Evolutionary conservation across 192 early-diverging fungal genomes (phyloP), one percentile per base, ranked within the genome.

Genomic region (Allomyces macrogynus): DNA sequence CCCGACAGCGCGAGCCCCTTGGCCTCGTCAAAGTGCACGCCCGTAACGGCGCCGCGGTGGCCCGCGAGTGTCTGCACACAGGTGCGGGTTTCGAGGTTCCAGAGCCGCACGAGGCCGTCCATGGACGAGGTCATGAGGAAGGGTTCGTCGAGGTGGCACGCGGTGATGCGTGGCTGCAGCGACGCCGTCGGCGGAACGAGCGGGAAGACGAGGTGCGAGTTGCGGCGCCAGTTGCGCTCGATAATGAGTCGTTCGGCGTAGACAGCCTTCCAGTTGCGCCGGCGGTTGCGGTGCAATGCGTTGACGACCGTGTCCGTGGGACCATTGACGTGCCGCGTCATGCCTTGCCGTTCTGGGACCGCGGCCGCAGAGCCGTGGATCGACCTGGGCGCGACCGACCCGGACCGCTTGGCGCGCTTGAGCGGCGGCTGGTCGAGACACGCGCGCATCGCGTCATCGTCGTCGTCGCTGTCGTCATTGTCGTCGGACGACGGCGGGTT

Each of bases 51-150:
- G 67, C 83, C 86, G 10, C 75, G 74, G 67, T 90, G 87, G 22
- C 87, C 86, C 66, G 81, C 77, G 61, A 99, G 67, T 0, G 85
- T 87, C 24, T 88, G 85, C 64, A 95, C 85, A 68, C 89, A 93
- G 44, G 89, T 81, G 44, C 93, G 91, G 0, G 86, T 87, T 61
- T 88, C 84, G 71, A 88, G 86, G 69, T 87, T 87, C 95, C 95
- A 99, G 57, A 99, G 90, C 65, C 85, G 81, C 11, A 99, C 77
- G 0, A 93, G 95, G 10, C 84, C 75, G 67, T 99, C 95, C 76
- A 93, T 85, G 7, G 93, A 93, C 40, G 91, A 90, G 18, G 91
- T 88, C 22, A 99, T 83, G 60, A 99, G 80, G 78, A 92, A 95
- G 64, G 79, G 81, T 32, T 97, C 88, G 73, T 99, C 95, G 72